Conservation (phyloP, 352 stramenopile genomes). For the Discostella stelligera region DNA sequence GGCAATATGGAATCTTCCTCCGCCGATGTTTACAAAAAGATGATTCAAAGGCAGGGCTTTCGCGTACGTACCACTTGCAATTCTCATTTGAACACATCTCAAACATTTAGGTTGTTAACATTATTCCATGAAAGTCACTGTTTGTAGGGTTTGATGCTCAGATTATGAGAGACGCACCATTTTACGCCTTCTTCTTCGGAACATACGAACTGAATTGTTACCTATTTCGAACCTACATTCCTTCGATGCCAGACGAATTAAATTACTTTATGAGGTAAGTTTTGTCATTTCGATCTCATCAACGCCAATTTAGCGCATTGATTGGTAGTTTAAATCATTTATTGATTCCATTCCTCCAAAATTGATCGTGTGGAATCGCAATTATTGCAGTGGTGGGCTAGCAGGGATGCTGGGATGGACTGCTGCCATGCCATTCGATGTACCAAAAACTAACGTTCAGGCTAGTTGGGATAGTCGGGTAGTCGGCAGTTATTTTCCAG, state of each 20-base stretch:
- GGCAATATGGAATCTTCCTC: constrained; percentile 50
- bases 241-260: constrained; percentile 80
- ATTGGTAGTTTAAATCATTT: too few species aligned
- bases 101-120: neutral
- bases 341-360: constrained; percentile 14
- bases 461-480: constrained; percentile 74
- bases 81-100: neutral
- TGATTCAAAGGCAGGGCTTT: constrained; percentile 76
- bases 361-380: neutral
- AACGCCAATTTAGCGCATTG: too few species aligned
- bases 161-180: constrained; percentile 82
- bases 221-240: constrained; percentile 67
- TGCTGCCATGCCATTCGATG: constrained; percentile 85
- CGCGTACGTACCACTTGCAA: constrained; percentile 36
- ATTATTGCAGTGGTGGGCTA: constrained; percentile 72
- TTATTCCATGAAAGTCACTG: constrained; percentile 43
- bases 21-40: constrained; percentile 65
- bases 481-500: constrained; percentile 77
- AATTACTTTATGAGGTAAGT: constrained; percentile 77
- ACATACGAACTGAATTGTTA: constrained; percentile 84
- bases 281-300: too few species aligned
- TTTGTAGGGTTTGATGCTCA: constrained; percentile 84
- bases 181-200: constrained; percentile 86
- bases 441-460: constrained; percentile 87
- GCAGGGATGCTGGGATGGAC: constrained; percentile 85